A percentile compares a stretch with the other conserved stretches of the same genome.
These are phyloP conservation scores for Talaromyces albobiverticillius DNA, from an alignment of 2,329 filamentous ascomycete species.

Conservation along the genomic window DNA sequence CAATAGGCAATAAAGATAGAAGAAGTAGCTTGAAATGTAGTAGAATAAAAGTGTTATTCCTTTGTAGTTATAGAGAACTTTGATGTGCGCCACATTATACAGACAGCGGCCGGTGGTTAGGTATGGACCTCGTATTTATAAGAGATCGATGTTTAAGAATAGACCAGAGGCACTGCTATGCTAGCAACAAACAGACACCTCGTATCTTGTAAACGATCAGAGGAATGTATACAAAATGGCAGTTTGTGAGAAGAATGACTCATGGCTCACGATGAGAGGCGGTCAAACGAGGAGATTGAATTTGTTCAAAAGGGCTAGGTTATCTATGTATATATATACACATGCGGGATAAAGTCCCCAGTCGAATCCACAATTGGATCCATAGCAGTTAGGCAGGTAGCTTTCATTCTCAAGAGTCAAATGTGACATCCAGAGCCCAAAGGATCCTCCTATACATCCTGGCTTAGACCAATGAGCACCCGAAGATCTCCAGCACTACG, in stretches of 20 bases:
- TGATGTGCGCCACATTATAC: slow-evolving; percentile 4
- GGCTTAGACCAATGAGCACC: not conserved
- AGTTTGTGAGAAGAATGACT: not conserved
- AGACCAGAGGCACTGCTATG: not conserved
- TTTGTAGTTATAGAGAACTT: not conserved
- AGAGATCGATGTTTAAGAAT: not conserved
- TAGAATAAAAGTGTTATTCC: not conserved
- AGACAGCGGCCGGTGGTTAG: no score
- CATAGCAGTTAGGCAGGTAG: not conserved
- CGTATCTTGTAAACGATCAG: not conserved
- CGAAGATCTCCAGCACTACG: not conserved
- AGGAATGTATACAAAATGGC: not conserved
- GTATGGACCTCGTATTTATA: not conserved
- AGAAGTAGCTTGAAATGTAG: not conserved
- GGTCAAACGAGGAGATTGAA: not conserved
- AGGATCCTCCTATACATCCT: no score
- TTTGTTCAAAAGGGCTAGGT: not conserved
- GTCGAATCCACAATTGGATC: not conserved
- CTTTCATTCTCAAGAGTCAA: not conserved
- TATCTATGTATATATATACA: not conserved
- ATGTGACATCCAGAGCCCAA: not conserved
- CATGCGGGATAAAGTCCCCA: not conserved
- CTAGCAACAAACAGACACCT: not conserved
- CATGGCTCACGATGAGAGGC: not conserved
- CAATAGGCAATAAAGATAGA: not conserved